These are phyloP conservation scores for Verruconis gallopava DNA, from an alignment of 2,329 filamentous ascomycete species.

Conservation along the genomic window DNA sequence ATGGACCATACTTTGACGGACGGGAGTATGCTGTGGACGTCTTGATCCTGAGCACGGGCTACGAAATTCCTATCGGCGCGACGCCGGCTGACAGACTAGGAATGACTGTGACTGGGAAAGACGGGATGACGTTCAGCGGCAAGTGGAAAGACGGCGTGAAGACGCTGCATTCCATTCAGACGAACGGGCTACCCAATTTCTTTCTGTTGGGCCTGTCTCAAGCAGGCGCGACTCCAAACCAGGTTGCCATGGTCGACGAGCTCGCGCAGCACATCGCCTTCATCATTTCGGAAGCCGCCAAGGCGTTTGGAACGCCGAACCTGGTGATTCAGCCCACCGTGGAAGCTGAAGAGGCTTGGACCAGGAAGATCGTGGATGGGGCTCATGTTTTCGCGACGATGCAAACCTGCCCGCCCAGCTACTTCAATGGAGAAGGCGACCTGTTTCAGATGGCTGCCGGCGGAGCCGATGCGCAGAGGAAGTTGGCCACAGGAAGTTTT, in stretches of 20 bases:
- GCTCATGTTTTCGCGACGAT: not conserved
- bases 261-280: slow-evolving; percentile 3
- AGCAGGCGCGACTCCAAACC: slow-evolving; percentile 4
- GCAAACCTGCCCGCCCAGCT: not conserved
- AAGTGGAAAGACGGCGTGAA: slow-evolving; percentile 34
- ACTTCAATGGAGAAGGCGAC: not conserved
- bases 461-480: not conserved
- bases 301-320: not conserved
- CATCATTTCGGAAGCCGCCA: slow-evolving; percentile 1
- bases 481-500: not conserved
- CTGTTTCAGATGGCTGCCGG: not conserved
- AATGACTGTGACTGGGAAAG: slow-evolving; percentile 31
- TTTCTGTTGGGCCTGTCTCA: slow-evolving; percentile 1
- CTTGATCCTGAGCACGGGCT: slow-evolving; percentile 32
- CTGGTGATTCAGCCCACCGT: not conserved
- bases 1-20: slow-evolving; percentile 31
- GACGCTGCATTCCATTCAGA: slow-evolving; percentile 39
- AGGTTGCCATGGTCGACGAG: slow-evolving; percentile 3
- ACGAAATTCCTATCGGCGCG: slow-evolving; percentile 14
- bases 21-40: slow-evolving; percentile 32
- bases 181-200: slow-evolving; percentile 6
- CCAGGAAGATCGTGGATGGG: not conserved
- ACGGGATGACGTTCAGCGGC: slow-evolving; percentile 31
- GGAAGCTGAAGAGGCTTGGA: slow-evolving; percentile 6
- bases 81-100: slow-evolving; percentile 20